Evolutionary conservation across 768 basidiomycete species (phyloP).

Genomic region (Austroboletus festivus): DNA sequence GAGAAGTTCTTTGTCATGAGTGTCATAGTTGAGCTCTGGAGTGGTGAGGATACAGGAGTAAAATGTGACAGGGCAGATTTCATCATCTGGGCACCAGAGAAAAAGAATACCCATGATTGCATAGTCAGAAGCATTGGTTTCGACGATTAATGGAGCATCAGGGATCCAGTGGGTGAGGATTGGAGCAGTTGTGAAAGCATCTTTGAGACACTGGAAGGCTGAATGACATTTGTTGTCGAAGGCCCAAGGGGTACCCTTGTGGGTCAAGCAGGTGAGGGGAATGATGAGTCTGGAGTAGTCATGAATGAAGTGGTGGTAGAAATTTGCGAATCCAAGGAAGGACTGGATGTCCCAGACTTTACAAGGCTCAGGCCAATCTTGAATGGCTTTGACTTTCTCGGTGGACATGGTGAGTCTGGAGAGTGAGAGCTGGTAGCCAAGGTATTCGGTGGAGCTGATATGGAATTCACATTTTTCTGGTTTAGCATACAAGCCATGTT

Average conservation of each 20-base stretch:
- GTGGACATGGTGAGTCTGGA: not conserved
- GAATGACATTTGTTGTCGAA: not conserved
- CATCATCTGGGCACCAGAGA: not conserved
- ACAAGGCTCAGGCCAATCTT: no score
- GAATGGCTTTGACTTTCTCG: not conserved
- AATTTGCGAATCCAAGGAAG: not conserved
- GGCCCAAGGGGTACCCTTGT: not conserved
- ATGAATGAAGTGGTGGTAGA: no score
- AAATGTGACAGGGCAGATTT: not conserved
- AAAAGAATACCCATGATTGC: not conserved
- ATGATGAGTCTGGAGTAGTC: not conserved
- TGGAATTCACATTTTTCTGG: not conserved
- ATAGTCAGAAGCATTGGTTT: not conserved
- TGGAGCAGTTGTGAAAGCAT: not conserved
- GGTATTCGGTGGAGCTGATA: not conserved
- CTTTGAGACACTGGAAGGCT: not conserved
- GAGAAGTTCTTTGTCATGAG: no score
- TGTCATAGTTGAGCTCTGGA: not conserved
- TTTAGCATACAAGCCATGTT: not conserved
- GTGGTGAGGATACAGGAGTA: not conserved
- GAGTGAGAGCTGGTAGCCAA: not conserved
- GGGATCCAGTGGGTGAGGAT: not conserved
- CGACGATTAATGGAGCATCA: not conserved
- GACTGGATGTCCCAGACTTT: not conserved
- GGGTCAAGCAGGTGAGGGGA: not conserved